These are phyloP conservation scores for Phytophthora parvispora DNA, from an alignment of 352 stramenopile genomes.

Conservation along the genomic window DNA sequence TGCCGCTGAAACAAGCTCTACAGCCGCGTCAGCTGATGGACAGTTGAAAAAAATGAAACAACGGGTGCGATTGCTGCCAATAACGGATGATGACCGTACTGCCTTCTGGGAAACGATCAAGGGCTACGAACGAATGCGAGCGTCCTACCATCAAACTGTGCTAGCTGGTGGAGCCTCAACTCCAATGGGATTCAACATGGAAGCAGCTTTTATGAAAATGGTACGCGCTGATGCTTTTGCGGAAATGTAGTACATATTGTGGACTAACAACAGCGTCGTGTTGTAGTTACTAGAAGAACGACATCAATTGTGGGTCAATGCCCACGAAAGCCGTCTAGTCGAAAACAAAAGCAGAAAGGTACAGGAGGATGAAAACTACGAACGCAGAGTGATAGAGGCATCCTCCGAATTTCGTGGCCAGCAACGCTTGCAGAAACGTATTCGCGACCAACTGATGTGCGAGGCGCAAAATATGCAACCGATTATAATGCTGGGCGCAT, in stretches of 20 bases:
- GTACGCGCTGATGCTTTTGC: constrained; percentile 16
- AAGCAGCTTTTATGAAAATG: constrained; percentile 62
- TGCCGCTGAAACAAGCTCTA: background rate
- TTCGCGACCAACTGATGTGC: constrained; percentile 41
- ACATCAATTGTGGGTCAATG: constrained; percentile 49
- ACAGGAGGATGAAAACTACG: constrained; percentile 58
- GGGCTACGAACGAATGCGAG: constrained; percentile 51
- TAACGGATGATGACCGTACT: constrained; percentile 47
- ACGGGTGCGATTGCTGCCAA: constrained; percentile 49
- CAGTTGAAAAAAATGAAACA: constrained; percentile 63
- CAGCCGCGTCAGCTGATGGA: constrained; percentile 28
- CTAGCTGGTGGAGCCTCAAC: constrained; percentile 45
- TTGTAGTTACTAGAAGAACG: constrained; percentile 53
- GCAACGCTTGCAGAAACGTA: constrained; percentile 48
- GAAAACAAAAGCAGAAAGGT: constrained; percentile 45
- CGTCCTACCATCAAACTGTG: constrained; percentile 38
- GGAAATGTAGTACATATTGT: background rate
- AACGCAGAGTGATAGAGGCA: constrained; percentile 52
- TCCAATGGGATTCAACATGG: constrained; percentile 67
- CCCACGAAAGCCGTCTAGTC: constrained; percentile 46
- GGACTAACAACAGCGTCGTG: constrained; percentile 2
- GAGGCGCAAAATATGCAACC: constrained; percentile 56
- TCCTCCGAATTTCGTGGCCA: constrained; percentile 58
- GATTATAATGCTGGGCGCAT: constrained; percentile 53
- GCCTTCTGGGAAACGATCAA: constrained; percentile 60